Percentiles rank a stretch among this genome's conserved stretches.
phyloP scores from a whole-genome alignment of 176 grass and related monocot species.

The Microstegium vimineum region DNA sequence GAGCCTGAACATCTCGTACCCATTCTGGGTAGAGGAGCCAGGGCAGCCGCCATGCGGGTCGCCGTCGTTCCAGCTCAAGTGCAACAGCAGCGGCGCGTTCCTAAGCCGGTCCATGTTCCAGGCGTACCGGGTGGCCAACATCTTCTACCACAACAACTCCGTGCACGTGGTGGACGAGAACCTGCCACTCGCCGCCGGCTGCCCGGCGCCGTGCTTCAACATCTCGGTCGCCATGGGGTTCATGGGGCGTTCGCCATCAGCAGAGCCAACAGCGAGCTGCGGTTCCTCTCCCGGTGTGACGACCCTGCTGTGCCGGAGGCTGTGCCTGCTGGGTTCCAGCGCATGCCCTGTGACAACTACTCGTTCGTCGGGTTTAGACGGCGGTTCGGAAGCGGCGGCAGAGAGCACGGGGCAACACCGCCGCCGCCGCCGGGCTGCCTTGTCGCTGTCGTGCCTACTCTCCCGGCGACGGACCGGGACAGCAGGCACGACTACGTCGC shows the following conservation, averaged over 20 bases:
- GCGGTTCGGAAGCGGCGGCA: neutral
- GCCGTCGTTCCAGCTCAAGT: constrained; percentile 34
- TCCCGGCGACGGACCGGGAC: neutral
- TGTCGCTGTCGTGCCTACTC: neutral
- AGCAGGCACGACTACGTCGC: neutral
- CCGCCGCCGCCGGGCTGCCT: neutral
- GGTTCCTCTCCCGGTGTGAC: neutral
- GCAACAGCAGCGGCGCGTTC: neutral
- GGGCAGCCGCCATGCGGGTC: constrained; percentile 33
- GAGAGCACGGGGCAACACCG: neutral
- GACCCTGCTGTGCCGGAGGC: neutral
- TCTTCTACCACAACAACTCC: neutral
- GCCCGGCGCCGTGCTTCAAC: constrained; percentile 10
- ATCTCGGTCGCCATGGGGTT: neutral
- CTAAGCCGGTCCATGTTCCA: constrained; percentile 4
- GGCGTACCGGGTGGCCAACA: neutral
- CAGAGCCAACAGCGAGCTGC: neutral
- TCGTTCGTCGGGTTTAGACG: neutral
- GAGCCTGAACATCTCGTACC: constrained; percentile 31
- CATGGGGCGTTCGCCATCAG: neutral
- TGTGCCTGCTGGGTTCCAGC: neutral
- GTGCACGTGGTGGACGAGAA: constrained; percentile 16
- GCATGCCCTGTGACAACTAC: neutral
- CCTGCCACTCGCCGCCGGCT: neutral
- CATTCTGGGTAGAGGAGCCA: constrained; percentile 43